Evolutionary conservation across 805 yeast genomes (phyloP).

Genomic region (Myxozyma sirexii): DNA sequence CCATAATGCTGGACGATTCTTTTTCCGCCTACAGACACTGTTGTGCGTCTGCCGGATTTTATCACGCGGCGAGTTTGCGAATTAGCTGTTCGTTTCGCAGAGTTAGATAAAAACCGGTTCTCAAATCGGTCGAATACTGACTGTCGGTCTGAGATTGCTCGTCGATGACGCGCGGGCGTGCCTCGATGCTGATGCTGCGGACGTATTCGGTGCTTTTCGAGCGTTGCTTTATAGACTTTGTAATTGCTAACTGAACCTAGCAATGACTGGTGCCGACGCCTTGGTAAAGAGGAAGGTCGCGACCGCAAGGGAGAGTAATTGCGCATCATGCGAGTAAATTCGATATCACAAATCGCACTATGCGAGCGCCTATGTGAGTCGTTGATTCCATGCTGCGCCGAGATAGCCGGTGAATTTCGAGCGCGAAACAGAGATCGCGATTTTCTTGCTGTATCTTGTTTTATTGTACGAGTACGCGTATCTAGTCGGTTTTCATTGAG

Average conservation of each 20-base stretch:
- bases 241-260: not conserved
- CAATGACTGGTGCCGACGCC: not conserved
- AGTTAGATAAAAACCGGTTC: too few species aligned
- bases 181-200: not conserved
- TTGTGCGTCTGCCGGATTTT: not conserved
- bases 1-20: not conserved
- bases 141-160: not conserved
- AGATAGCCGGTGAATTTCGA: not conserved
- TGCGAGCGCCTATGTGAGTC: not conserved
- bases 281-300: conserved; percentile 1
- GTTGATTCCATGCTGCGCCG: not conserved
- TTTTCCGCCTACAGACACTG: not conserved
- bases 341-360: not conserved
- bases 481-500: not conserved
- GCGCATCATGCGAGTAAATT: conserved; percentile 2
- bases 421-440: conserved; percentile 2
- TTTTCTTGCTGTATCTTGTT: not conserved
- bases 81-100: too few species aligned
- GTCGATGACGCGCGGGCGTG: not conserved
- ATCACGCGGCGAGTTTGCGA: not conserved
- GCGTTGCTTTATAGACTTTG: not conserved
- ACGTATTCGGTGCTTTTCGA: not conserved
- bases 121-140: not conserved
- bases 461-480: not conserved
- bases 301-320: conserved; percentile 2